Evolutionary conservation across 129 eudicot genomes (phyloP).

Genomic region (Helianthus tuberosus): DNA sequence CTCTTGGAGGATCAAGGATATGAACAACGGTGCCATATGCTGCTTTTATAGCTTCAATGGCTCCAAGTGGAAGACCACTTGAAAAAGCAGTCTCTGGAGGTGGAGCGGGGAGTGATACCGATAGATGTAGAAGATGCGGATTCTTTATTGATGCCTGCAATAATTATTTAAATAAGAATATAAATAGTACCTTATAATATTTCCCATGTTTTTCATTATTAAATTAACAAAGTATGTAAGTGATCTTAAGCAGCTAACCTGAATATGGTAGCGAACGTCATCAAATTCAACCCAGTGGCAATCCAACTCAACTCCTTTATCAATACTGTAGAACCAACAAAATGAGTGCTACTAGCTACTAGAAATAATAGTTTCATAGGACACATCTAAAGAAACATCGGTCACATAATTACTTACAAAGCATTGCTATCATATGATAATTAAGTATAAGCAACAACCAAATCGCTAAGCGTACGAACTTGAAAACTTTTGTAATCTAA

Average conservation of each 20-base stretch:
- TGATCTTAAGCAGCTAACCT: slow-evolving; percentile 47
- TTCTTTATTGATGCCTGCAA: slow-evolving; percentile 86
- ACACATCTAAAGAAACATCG: neutral
- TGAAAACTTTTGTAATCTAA: neutral
- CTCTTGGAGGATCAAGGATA: slow-evolving; percentile 98
- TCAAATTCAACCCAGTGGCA: slow-evolving; percentile 96
- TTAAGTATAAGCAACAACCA: slow-evolving; percentile 20
- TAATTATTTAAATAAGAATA: neutral
- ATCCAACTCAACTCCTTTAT: slow-evolving; percentile 91
- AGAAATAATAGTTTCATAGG: neutral
- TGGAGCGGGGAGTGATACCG: slow-evolving; percentile 82
- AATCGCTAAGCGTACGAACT: neutral
- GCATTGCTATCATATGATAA: neutral
- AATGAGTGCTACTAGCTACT: slow-evolving; percentile 20
- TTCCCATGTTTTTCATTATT: neutral
- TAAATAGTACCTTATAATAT: neutral
- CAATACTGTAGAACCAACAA: slow-evolving; percentile 59
- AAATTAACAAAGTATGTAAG: neutral
- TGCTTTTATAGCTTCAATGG: slow-evolving; percentile 89
- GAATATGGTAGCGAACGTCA: slow-evolving; percentile 91
- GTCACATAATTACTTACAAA: neutral
- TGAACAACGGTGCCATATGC: slow-evolving; percentile 73
- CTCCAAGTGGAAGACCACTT: slow-evolving; percentile 91
- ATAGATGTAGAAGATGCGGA: slow-evolving; percentile 68
- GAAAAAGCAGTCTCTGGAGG: slow-evolving; percentile 75